Base-by-base conservation (phyloP, 208 protist species). In the Crithidia fasciculata region DNA sequence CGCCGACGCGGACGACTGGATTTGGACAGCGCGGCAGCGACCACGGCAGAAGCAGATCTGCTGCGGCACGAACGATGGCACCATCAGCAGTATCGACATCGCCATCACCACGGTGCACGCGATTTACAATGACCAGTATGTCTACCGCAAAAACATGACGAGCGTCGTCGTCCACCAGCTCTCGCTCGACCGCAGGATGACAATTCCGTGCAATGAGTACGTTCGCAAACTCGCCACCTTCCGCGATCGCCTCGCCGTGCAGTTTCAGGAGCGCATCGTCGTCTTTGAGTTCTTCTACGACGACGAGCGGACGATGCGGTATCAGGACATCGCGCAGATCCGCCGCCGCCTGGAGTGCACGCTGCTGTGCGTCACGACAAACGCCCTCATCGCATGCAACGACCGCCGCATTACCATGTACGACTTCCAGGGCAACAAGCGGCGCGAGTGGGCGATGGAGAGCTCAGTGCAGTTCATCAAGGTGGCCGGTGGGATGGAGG, bases 111-210 rank as follows among this genome's bases (percentile, higher is more conserved):
- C 95, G 2, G 95, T 99, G 16, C 97, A 99, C 70, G 89, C 95
- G 74, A 90, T 99, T 60, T 98, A 98, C 76, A 71, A 92, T 54
- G 96, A 99, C 73, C 90, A 97, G 66, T 99, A 99, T 83, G 96
- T 98, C 10, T 98, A 88, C 72, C 89, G 98, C 44, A 96, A 99
- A 18, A 86, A 88, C 57, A 96, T 99, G 92, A 99, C 97, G 40
- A 91, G 98, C 61, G 94, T 99, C 16, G 80, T 99, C 12, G 83
- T 99, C 16, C 97, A 99, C 80, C 88, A 99, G 63, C 83, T 99
- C 58, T 88, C 90, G 8, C 74, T 93, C 3, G 94, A 97, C 50
- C 83, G 90, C 47, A 87, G 82, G 41, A 85, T 97, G 78, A 74
- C 81, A 28, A 98, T 99, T 72, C 89, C 87, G 53, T 98, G 95